Conservation (phyloP, 805 yeast genomes). For the Saturnispora bothae region DNA sequence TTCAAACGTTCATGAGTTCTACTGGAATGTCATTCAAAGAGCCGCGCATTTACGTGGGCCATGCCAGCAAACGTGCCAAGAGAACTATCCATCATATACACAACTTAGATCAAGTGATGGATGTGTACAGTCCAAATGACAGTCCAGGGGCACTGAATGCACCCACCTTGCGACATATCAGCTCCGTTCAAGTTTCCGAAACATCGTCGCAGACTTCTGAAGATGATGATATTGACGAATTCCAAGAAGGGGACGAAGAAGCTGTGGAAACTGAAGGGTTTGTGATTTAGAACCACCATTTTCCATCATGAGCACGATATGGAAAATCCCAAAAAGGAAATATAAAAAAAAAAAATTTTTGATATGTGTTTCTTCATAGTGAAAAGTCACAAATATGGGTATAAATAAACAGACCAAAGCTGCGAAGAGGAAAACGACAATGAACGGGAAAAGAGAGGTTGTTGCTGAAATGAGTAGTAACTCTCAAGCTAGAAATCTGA, state of each 20-base stretch:
- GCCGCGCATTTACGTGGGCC: background rate
- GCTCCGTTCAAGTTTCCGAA: background rate
- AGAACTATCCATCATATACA: background rate
- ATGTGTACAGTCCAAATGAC: background rate
- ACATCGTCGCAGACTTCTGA: background rate
- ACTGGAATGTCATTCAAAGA: background rate
- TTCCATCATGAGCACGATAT: too few species aligned
- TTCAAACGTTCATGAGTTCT: background rate
- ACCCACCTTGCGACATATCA: background rate
- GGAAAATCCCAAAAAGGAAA: too few species aligned
- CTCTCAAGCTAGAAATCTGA: conserved; percentile 56
- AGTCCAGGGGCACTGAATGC: background rate
- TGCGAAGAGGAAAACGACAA: conserved; percentile 43
- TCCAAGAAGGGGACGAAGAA: background rate
- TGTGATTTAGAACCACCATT: too few species aligned
- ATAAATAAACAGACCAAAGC: conserved; percentile 40
- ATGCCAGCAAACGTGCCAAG: too few species aligned
- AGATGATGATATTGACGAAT: background rate
- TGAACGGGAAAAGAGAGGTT: conserved; percentile 44
- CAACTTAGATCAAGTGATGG: background rate
- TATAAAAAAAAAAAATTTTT: conserved; percentile 2
- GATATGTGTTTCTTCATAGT: background rate
- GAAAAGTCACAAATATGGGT: conserved; percentile 16
- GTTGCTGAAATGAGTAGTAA: conserved; percentile 61
- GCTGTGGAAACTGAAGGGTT: too few species aligned